Conservation (phyloP, 1,284 basidiomycete genomes). For the Apiotrichum akiyoshidainum region DNA sequence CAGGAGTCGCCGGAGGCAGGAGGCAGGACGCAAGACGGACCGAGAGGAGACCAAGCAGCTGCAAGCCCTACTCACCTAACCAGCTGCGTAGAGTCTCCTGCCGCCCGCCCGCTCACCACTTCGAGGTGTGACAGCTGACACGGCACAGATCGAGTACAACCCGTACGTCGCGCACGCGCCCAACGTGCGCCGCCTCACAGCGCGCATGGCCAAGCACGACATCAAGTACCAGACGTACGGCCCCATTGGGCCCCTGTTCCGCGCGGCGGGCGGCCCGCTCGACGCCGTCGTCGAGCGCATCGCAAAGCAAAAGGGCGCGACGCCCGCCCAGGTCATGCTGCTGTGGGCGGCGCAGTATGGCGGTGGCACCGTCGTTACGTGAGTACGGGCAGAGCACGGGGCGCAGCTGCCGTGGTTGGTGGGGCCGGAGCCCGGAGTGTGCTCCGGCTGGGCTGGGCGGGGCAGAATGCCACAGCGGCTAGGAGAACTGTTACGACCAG, state of each 20-base stretch:
- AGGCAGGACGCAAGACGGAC: too few species aligned
- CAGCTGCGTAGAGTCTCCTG: too few species aligned
- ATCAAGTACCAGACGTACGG: constrained; percentile 69
- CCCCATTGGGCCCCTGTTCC: constrained; percentile 48
- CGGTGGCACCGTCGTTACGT: constrained; percentile 62
- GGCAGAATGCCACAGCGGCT: too few species aligned
- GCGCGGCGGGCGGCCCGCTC: constrained; percentile 60
- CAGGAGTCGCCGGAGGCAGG: too few species aligned
- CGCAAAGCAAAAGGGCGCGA: constrained; percentile 45
- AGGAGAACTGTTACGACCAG: too few species aligned
- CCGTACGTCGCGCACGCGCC: constrained; percentile 67
- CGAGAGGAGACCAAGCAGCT: too few species aligned
- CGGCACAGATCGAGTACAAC: constrained; percentile 73
- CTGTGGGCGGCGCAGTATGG: constrained; percentile 43
- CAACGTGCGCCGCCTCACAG: constrained; percentile 56
- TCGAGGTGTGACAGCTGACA: too few species aligned
- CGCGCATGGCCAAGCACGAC: constrained; percentile 59
- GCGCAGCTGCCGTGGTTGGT: too few species aligned
- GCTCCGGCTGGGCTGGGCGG: too few species aligned
- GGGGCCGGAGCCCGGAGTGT: too few species aligned
- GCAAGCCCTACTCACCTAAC: too few species aligned
- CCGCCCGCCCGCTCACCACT: not conserved
- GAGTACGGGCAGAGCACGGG: too few species aligned
- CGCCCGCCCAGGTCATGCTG: constrained; percentile 44
- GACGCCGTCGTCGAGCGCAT: constrained; percentile 57